phyloP scores from a whole-genome alignment of 257 asterid species.

The Catharanthus roseus region DNA sequence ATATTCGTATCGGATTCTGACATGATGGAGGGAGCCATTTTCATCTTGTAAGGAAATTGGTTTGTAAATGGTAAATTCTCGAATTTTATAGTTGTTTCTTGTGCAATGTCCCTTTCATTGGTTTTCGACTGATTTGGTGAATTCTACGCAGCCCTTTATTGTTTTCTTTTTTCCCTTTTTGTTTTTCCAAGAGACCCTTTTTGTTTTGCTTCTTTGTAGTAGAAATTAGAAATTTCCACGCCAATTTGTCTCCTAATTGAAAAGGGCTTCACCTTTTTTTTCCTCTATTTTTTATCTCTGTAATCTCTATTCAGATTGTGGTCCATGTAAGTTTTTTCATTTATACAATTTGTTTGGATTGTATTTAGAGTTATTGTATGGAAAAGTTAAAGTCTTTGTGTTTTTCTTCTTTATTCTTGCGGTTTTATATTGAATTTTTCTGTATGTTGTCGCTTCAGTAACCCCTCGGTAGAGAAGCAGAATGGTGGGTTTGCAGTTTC shows the following conservation, averaged over 20 bases:
- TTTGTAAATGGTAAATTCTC: conserved; percentile 5
- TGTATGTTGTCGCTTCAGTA: neutral
- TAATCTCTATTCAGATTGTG: neutral
- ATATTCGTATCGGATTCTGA: too few species aligned
- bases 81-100: neutral
- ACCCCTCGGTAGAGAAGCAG: conserved; percentile 10
- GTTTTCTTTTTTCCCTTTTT: neutral
- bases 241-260: neutral
- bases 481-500: conserved; percentile 30
- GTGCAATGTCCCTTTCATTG: neutral
- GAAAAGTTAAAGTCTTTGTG: neutral
- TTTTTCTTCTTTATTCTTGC: too few species aligned
- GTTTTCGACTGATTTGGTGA: neutral
- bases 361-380: neutral
- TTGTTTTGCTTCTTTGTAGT: neutral
- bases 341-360: too few species aligned
- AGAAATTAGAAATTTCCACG: too few species aligned
- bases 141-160: neutral
- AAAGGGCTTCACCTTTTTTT: neutral
- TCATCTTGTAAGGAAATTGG: neutral
- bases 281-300: neutral
- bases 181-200: neutral
- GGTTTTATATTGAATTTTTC: neutral
- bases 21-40: too few species aligned
- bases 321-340: conserved; percentile 7